Base-by-base conservation (phyloP, 352 stramenopile species). In the Pythium grandisporangium region DNA sequence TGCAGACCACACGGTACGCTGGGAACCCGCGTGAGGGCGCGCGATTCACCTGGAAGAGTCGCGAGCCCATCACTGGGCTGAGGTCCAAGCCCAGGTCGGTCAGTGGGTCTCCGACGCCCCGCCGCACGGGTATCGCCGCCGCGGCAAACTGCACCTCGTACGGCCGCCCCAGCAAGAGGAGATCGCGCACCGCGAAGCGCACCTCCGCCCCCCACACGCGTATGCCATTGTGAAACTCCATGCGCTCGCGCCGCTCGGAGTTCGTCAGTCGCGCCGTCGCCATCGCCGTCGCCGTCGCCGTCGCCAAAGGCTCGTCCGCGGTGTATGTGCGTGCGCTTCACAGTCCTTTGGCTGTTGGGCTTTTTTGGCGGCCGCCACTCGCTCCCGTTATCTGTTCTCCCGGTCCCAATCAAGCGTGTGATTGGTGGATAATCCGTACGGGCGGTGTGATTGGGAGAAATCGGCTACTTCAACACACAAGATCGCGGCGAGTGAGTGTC, bases 151-250 rank as follows among this genome's bases (percentile, higher is more conserved):
- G 27, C 12, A 14, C 19, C 36, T 82, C 69, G 29, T 71, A 83
- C 17, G 60, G 36, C 7, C 61, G 53, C 7, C 74, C 71, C 5
- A 88, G 66, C 20, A 69, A 68, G 32, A 88, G 46, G n/a, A 85
- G 57, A 25, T 75, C 67, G n/a, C 58, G 57, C 23, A 45, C 50
- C 6, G 58, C 49, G 5, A 81, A 54, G 35, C 65, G 55, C 29
- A 75, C 63, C 37, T 73, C 55, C 22, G 72, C 40, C 8, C 61
- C 45, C 74, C 74, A 87, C 23, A 75, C 43, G 5, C 66, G 57
- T 21, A 74, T 41, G 6, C 32, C 21, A 44, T 70, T 72, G 22
- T 79, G 58, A 30, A 83, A 59, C 11, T 53, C 56, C 27, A 60
- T 43, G 26, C 56, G 59, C 37, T 47, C 53, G 13, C 19, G 26